These are phyloP conservation scores for Daldinia decipiens DNA, from an alignment of 495 filamentous ascomycete species.

Conservation along the genomic window DNA sequence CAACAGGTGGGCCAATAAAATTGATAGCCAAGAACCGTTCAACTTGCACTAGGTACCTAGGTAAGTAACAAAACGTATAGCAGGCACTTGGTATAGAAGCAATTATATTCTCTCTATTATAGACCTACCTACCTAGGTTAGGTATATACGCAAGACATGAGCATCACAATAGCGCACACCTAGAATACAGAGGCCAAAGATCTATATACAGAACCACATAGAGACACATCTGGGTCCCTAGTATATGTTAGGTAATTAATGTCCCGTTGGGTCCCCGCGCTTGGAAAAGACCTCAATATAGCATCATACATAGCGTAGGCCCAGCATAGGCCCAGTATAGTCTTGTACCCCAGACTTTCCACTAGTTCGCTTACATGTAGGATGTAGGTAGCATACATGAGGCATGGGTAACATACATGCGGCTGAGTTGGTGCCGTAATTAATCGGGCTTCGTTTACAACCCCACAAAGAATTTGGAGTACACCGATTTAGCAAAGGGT, in stretches of 20 bases:
- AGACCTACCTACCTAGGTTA: too few species aligned
- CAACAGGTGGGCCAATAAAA: too few species aligned
- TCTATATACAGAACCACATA: background rate
- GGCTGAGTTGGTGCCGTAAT: conserved; percentile 11
- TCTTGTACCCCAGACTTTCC: background rate
- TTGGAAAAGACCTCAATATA: background rate
- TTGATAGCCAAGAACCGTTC: too few species aligned
- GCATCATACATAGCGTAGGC: background rate
- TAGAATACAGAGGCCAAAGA: background rate
- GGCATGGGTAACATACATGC: conserved; percentile 17
- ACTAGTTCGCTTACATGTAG: background rate
- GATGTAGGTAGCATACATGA: conserved; percentile 20
- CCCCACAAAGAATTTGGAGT: background rate
- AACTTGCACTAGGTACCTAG: too few species aligned
- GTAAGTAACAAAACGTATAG: too few species aligned
- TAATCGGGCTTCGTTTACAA: background rate
- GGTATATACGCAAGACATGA: background rate
- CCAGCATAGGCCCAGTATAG: conserved; percentile 1
- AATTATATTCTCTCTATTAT: too few species aligned
- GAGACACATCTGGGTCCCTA: background rate
- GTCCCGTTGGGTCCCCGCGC: background rate
- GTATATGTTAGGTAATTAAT: too few species aligned
- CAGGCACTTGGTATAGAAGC: too few species aligned
- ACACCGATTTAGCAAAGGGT: too few species aligned
- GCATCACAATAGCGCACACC: background rate